phyloP scores from a whole-genome alignment of 495 filamentous ascomycete genomes.

The Rhypophila decipiens region DNA sequence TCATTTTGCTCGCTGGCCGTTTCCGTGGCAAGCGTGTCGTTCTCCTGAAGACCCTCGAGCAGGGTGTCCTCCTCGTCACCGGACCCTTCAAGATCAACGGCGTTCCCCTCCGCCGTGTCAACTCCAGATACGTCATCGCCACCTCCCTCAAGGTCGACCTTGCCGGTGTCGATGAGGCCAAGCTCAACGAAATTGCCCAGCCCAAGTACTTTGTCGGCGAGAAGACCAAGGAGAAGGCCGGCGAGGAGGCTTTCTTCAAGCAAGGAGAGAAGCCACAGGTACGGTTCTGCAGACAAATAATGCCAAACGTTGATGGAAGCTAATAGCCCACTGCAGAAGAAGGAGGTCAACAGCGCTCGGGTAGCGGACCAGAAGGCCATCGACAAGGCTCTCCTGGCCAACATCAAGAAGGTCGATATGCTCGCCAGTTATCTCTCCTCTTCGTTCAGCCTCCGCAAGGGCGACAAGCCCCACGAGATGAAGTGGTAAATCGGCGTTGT shows the following conservation, averaged over 20 bases:
- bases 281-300: constrained; percentile 29
- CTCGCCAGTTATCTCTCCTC: constrained; percentile 84
- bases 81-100: constrained; percentile 99
- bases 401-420: constrained; percentile 91
- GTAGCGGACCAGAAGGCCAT: constrained; percentile 95
- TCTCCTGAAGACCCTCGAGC: constrained; percentile 91
- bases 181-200: constrained; percentile 75
- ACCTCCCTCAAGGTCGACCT: constrained; percentile 88
- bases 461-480: constrained; percentile 98
- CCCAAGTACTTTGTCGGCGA: constrained; percentile 93
- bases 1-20: constrained; percentile 98
- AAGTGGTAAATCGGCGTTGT: constrained; percentile 56
- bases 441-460: constrained; percentile 93
- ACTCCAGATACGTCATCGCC: constrained; percentile 97
- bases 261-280: constrained; percentile 97
- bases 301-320: constrained; percentile 4
- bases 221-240: constrained; percentile 82
- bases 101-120: constrained; percentile 95
- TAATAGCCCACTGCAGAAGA: constrained; percentile 66
- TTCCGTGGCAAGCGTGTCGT: constrained; percentile 99
- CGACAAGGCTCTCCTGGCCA: constrained; percentile 84
- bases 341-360: constrained; percentile 80
- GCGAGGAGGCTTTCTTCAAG: constrained; percentile 97
- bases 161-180: constrained; percentile 69
- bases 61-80: constrained; percentile 97